Evolutionary conservation across 2,329 filamentous ascomycete species (phyloP).

Genomic region (Escovopsis sp.): DNA sequence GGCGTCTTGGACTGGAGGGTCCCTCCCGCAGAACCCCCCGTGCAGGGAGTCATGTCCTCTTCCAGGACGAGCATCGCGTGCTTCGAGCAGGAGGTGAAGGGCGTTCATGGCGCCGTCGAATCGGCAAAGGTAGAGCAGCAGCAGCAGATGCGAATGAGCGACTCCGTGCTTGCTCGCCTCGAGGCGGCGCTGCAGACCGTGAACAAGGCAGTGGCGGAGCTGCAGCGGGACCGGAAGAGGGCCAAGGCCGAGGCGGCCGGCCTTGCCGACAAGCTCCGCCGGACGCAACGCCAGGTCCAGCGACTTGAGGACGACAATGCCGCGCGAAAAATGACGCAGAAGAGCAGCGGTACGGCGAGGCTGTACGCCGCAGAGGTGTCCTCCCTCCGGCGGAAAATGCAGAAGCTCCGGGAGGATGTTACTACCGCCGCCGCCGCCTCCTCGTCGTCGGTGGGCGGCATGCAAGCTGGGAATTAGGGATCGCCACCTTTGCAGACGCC

Average conservation of each 20-base stretch:
- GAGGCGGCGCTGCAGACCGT: slow-evolving; percentile 12
- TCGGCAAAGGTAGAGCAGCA: slow-evolving; percentile 6
- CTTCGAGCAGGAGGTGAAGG: slow-evolving; percentile 19
- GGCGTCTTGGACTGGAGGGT: too few species aligned
- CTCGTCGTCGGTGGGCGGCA: not conserved
- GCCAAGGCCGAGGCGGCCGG: slow-evolving; percentile 6
- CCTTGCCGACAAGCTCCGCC: slow-evolving; percentile 10
- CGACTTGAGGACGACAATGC: slow-evolving; percentile 11
- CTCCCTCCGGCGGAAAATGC: slow-evolving; percentile 18
- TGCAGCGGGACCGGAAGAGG: slow-evolving; percentile 9
- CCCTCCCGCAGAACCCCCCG: too few species aligned
- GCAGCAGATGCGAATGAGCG: too few species aligned
- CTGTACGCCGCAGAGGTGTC: slow-evolving; percentile 17
- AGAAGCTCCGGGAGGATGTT: slow-evolving; percentile 15
- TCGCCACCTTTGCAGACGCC: slow-evolving; percentile 8
- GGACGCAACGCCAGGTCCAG: slow-evolving; percentile 11
- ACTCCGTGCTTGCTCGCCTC: slow-evolving; percentile 5
- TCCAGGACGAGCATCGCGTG: slow-evolving; percentile 20
- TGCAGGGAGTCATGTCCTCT: slow-evolving; percentile 20
- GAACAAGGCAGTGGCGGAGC: slow-evolving; percentile 8
- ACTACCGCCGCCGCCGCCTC: slow-evolving; percentile 11
- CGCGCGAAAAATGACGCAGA: slow-evolving; percentile 10
- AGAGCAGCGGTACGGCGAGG: slow-evolving; percentile 11
- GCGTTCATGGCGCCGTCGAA: slow-evolving; percentile 15
- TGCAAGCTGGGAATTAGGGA: slow-evolving; percentile 1